These are phyloP conservation scores for Termitomyces sp. DNA, from an alignment of 768 basidiomycete species.

Conservation along the genomic window DNA sequence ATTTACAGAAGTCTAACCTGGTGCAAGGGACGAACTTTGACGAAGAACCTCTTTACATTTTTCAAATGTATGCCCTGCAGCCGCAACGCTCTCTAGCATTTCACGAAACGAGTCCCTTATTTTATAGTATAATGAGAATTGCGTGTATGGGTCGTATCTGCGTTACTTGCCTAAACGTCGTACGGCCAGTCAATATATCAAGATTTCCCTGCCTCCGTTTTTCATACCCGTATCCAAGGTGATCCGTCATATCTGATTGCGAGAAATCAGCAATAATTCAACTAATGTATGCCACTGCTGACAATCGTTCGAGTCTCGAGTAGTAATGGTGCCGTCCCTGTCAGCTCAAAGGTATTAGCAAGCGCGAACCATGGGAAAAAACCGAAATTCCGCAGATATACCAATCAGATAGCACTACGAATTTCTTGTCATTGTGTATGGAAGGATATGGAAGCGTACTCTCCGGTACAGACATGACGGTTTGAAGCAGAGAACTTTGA, in stretches of 20 bases:
- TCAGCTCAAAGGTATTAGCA: constrained; percentile 1
- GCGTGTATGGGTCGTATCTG: no score
- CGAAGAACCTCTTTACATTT: constrained; percentile 75
- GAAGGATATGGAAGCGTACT: constrained; percentile 80
- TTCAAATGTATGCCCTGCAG: constrained; percentile 76
- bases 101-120: constrained; percentile 82
- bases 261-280: neutral
- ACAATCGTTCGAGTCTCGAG: constrained; percentile 91
- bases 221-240: constrained; percentile 77
- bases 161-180: constrained; percentile 59
- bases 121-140: neutral
- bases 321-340: constrained; percentile 95
- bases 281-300: constrained; percentile 16
- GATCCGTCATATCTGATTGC: constrained; percentile 80
- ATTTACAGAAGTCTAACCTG: constrained; percentile 1
- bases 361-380: neutral
- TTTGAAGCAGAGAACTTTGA: neutral
- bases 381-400: constrained; percentile 31
- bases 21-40: constrained; percentile 42
- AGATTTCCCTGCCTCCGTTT: constrained; percentile 72
- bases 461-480: constrained; percentile 31
- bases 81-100: constrained; percentile 78
- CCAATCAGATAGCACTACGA: constrained; percentile 90
- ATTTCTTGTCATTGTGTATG: constrained; percentile 72
- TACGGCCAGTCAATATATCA: constrained; percentile 59